A percentile compares a stretch with the other conserved stretches of the same genome.
These are phyloP conservation scores for Maudiozyma pseudohumilis DNA, from an alignment of 805 yeast species.

Conservation along the genomic window DNA sequence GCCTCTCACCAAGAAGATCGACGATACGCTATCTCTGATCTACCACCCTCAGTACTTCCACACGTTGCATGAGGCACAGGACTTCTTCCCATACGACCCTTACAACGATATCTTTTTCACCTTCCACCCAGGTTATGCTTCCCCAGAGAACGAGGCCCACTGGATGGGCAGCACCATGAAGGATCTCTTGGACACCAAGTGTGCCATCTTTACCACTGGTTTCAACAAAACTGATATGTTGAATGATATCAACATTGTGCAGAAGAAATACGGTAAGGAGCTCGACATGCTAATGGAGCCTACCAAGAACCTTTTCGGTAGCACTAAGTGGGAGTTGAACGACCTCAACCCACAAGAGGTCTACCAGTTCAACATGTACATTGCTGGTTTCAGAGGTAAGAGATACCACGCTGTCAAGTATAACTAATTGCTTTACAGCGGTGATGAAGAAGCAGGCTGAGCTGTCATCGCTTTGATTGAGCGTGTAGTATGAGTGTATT, in stretches of 20 bases:
- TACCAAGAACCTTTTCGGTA: constrained; percentile 62
- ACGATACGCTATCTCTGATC: constrained; percentile 63
- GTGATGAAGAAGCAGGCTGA: not conserved
- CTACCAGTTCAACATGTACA: constrained; percentile 84
- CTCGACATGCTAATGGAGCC: constrained; percentile 74
- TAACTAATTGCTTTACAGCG: constrained; percentile 2
- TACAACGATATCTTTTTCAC: constrained; percentile 86
- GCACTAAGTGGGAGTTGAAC: constrained; percentile 90
- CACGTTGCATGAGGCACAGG: constrained; percentile 82
- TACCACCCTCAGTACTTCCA: constrained; percentile 91
- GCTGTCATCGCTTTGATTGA: not conserved
- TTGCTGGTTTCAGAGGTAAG: constrained; percentile 93
- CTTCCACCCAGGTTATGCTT: constrained; percentile 92
- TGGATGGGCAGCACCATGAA: constrained; percentile 91
- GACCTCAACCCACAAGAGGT: constrained; percentile 89
- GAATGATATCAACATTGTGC: constrained; percentile 66
- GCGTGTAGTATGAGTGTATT: not conserved
- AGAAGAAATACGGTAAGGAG: constrained; percentile 58
- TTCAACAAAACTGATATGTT: constrained; percentile 66
- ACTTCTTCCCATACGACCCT: constrained; percentile 97
- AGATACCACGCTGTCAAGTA: constrained; percentile 75
- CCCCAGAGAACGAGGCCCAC: constrained; percentile 65
- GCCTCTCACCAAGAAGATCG: constrained; percentile 66
- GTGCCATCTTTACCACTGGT: constrained; percentile 87
- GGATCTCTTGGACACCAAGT: constrained; percentile 84